These are phyloP conservation scores for Fusarium lyarnte DNA, from an alignment of 2,329 filamentous ascomycete species.

Conservation along the genomic window DNA sequence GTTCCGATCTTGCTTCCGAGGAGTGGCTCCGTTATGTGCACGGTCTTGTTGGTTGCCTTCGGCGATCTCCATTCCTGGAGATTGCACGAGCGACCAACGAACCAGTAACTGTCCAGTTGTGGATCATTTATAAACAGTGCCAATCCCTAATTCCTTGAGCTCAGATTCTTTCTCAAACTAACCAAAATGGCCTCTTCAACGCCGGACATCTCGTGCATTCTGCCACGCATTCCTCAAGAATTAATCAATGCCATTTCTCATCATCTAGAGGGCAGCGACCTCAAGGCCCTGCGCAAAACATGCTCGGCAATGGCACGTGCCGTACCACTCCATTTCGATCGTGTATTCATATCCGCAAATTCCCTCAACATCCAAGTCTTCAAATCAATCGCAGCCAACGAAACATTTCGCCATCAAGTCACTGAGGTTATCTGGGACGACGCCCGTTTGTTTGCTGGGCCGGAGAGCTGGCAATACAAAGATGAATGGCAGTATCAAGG, in stretches of 20 bases:
- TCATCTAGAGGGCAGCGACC: neutral
- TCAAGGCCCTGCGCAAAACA: neutral
- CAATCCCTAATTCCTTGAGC: neutral
- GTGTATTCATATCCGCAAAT: neutral
- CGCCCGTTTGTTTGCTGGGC: neutral
- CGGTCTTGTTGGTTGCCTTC: neutral
- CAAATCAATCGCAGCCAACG: neutral
- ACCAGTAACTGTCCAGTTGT: neutral
- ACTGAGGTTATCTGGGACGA: neutral
- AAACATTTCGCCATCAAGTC: neutral
- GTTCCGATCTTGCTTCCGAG: neutral
- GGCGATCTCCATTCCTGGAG: neutral
- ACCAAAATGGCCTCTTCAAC: neutral
- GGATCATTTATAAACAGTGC: neutral
- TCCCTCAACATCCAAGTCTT: neutral
- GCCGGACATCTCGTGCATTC: neutral
- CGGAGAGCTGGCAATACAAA: neutral
- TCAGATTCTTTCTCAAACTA: neutral
- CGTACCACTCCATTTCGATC: neutral
- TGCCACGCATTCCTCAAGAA: neutral
- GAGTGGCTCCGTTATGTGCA: neutral
- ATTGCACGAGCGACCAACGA: neutral
- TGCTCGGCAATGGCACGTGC: neutral
- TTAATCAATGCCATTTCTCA: neutral
- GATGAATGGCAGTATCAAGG: accelerated